Conservation (phyloP, 139 green algal species). For the Chlorella sp. region DNA sequence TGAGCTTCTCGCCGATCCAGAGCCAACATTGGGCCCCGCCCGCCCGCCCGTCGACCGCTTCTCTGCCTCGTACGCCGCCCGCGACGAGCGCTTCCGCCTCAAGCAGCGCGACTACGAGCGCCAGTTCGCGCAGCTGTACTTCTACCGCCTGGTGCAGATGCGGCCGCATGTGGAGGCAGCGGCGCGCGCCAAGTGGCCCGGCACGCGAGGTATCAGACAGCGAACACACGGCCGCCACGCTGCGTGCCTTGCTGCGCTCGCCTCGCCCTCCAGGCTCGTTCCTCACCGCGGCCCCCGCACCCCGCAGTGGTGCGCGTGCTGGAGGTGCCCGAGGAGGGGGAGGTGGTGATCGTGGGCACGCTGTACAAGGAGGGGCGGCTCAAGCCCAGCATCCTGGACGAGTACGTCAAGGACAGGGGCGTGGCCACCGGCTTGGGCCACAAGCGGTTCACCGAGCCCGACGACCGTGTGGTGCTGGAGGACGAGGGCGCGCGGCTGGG, state of each 20-base stretch:
- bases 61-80: not conserved
- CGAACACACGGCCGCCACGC: too few relatives aligned
- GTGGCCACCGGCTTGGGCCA: conserved; percentile 23
- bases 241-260: too few relatives aligned
- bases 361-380: conserved; percentile 98
- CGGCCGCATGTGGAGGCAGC: conserved; percentile 39
- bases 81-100: conserved; percentile 50
- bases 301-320: conserved; percentile 74
- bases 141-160: conserved; percentile 76
- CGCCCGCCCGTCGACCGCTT: conserved; percentile 1
- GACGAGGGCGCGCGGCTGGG: conserved; percentile 90
- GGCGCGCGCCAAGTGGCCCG: conserved; percentile 69
- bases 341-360: conserved; percentile 85
- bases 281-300: not conserved
- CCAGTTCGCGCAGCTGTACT: conserved; percentile 97
- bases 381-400: conserved; percentile 95
- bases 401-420: conserved; percentile 77
- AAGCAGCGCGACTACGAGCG: conserved; percentile 64
- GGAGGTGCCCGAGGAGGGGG: conserved; percentile 72
- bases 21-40: not conserved
- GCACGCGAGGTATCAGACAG: conserved; percentile 61
- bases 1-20: conserved; percentile 23
- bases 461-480: conserved; percentile 90
- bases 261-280: not conserved
- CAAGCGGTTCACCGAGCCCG: conserved; percentile 65